Conservation (phyloP, 352 stramenopile species). For the Pelagophyceae sp. region DNA sequence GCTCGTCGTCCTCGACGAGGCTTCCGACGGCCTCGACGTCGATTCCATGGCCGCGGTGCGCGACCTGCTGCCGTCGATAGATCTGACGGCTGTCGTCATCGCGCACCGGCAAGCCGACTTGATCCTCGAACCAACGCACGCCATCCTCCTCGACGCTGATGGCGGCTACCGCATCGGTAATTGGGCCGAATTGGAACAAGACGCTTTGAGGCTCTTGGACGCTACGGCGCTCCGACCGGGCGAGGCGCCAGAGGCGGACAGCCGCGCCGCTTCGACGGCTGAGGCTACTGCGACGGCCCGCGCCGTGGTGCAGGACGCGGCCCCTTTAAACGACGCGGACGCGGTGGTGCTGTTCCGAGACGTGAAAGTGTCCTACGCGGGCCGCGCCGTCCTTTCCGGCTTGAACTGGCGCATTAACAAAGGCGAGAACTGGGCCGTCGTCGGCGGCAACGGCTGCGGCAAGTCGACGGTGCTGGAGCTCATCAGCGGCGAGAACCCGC, state of each 20-base stretch:
- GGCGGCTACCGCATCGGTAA: background rate
- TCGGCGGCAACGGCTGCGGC: conserved; percentile 91
- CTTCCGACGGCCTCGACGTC: background rate
- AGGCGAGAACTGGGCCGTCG: conserved; percentile 86
- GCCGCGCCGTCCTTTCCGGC: background rate
- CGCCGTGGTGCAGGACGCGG: background rate
- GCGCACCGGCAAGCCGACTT: background rate
- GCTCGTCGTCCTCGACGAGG: conserved; percentile 6
- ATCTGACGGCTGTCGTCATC: background rate
- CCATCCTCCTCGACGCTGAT: background rate
- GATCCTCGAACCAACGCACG: background rate
- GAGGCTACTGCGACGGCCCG: background rate
- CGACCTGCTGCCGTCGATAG: background rate
- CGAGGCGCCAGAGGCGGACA: background rate
- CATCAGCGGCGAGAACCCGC: conserved; percentile 59
- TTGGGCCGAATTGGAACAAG: background rate
- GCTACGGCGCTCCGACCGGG: background rate
- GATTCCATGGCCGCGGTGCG: background rate
- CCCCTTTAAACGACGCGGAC: background rate
- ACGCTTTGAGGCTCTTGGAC: too few species aligned
- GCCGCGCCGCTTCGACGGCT: too few species aligned
- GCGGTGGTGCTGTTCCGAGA: background rate
- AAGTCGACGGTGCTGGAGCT: conserved; percentile 95
- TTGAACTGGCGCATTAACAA: background rate
- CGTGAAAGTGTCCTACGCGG: background rate